Evolutionary conservation across 495 filamentous ascomycete genomes (phyloP).

Genomic region (Daldinia caldariorum): DNA sequence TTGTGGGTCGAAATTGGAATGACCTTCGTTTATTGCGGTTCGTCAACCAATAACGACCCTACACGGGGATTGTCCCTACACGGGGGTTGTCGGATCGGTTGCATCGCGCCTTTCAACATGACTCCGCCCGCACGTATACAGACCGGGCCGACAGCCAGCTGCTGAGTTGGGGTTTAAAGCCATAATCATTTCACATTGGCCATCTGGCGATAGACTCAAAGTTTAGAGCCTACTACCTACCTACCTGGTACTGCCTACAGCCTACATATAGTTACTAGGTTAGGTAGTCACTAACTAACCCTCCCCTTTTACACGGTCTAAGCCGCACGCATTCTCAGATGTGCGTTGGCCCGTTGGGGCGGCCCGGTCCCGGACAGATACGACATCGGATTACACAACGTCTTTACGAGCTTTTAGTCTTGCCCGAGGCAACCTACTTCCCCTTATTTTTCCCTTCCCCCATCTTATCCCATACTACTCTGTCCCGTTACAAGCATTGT

Average conservation of each 20-base stretch:
- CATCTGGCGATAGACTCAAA: constrained; percentile 3
- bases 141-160: constrained; percentile 32
- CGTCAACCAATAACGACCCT: constrained; percentile 33
- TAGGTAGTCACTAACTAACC: no score
- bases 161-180: constrained; percentile 1
- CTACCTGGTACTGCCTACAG: no score
- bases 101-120: constrained; percentile 36
- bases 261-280: not conserved
- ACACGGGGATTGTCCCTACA: constrained; percentile 16
- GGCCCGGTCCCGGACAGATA: constrained; percentile 44
- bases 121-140: constrained; percentile 14
- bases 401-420: constrained; percentile 39
- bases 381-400: constrained; percentile 43
- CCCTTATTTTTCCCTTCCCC: constrained; percentile 14
- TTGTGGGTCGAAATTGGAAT: constrained; percentile 5
- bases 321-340: constrained; percentile 28
- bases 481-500: constrained; percentile 25
- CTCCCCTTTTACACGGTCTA: constrained; percentile 16
- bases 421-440: constrained; percentile 38
- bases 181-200: constrained; percentile 1
- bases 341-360: constrained; percentile 44
- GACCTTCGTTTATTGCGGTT: constrained; percentile 29
- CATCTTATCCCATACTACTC: constrained; percentile 30
- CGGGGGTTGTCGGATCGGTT: constrained; percentile 6
- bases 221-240: no score